Base-by-base conservation (phyloP, 768 basidiomycete genomes). In the Coprinellus micaceus region DNA sequence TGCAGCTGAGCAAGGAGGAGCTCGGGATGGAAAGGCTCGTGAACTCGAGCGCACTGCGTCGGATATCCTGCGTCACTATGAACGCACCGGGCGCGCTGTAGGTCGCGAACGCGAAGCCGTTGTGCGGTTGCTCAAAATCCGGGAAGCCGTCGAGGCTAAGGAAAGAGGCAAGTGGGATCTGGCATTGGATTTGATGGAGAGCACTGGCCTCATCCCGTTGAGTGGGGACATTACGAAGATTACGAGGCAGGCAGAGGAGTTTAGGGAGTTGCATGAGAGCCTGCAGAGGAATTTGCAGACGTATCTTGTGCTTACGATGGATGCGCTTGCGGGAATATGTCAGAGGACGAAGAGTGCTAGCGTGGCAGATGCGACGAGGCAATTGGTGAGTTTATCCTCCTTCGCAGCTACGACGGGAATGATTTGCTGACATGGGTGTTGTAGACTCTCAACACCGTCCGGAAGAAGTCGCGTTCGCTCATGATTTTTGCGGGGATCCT, bases 261-360 rank as follows among this genome's bases (percentile, higher is more conserved):
- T 98, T 74, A 87, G 87, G 66, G 85, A 92, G 52, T 71, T 89
- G 17, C 88, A 96, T 54, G 91, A 96, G 62, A 81, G 90, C 2
- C 74, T 97, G 64, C 91, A 94, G 64, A 84, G 89, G 61, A 98
- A 96, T 73, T 71, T 98, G 68, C 92, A 93, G 64, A 82, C 83
- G 2, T 90, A 97, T 68, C 79, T 98, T 48, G 83, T 90, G 30
- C 81, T 94, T 37, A 89, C 92, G 21, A 99, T 98, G 97, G 93
- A 94, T 66, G 84, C 88, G 26, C 82, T 98, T 25, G 88, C 89
- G 48, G 84, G 81, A 13, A 82, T 95, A 15, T 89, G 96, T 63
- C 87, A 87, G 55, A 83, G 81, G 56, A 74, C 85, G 56, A 96
- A 96, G 69, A 73, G 76, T 11, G 86, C 88, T 26, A 73, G 79